Evolutionary conservation across 345 rosid genomes (phyloP), one percentile per base, ranked within the genome.

Genomic region (Boechera retrofracta): DNA sequence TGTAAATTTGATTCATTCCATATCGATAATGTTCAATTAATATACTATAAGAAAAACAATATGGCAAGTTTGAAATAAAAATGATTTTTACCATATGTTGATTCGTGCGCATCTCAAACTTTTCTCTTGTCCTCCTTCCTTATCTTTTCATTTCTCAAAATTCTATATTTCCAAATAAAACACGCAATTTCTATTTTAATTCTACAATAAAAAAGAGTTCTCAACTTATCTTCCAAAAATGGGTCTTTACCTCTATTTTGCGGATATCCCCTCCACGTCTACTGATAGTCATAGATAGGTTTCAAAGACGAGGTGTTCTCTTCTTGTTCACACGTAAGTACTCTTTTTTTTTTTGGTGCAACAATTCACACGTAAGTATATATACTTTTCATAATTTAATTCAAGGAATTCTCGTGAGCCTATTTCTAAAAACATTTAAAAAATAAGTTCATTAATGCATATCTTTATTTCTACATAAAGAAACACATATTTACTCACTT

Each of bases 291-390:
- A 12, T 24, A 31, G 36, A 44, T 45, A 65, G 9, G 7, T 8
- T 35, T 6, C 8, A 3, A 45, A 48, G 39, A 52, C 38, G 29
- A 24, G 12, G 18, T 41, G 28, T 49, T 12, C 26, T 60, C 54
- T 60, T 42, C 64, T 69, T 76, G 62, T 44, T 69, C 41, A 61
- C 64, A 76, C 64, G 70, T 51, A 60, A 60, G 41, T 68, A 54
- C 52, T 4, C 10, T 2, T 16, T 18, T 5, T 28, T 67, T 10
- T 67, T 11, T 38, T 26, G 31, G 33, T 26, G 33, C 13, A 54
- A 54, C 7, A 10, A 26, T 24, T 54, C 51, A 47, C 51, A 47
- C 53, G 53, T 48, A 48, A 45, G 2, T 45, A 45, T 44, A 10
- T 6, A 10, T 41, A 52, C 11, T 51, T 51, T 51, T 51, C 29